These are phyloP conservation scores for Neofusicoccum sp. DNA, from an alignment of 2,329 filamentous ascomycete species.

Conservation along the genomic window DNA sequence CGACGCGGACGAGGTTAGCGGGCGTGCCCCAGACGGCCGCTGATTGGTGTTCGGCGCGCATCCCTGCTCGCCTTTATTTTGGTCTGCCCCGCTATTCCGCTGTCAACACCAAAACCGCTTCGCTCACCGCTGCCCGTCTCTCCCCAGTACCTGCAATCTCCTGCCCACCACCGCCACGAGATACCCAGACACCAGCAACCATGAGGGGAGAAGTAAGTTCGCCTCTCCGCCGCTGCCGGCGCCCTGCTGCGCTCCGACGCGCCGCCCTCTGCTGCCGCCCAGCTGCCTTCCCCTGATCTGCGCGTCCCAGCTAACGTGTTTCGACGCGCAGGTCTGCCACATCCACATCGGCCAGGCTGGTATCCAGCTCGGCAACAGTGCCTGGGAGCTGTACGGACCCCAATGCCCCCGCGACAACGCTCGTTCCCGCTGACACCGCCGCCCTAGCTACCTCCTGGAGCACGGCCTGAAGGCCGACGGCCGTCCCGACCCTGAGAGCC, in stretches of 20 bases:
- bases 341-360: slow-evolving; percentile 70
- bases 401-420: slow-evolving; percentile 20
- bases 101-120: slow-evolving; percentile 19
- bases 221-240: slow-evolving; percentile 4
- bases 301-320: slow-evolving; percentile 13
- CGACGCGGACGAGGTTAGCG: not conserved
- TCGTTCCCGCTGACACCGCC: slow-evolving; percentile 18
- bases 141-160: slow-evolving; percentile 12
- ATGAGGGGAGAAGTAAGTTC: slow-evolving; percentile 43
- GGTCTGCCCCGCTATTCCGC: slow-evolving; percentile 17
- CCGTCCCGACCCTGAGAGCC: slow-evolving; percentile 52
- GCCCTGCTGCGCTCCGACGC: slow-evolving; percentile 9
- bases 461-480: slow-evolving; percentile 67
- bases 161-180: slow-evolving; percentile 8
- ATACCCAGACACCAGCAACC: slow-evolving; percentile 24
- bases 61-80: slow-evolving; percentile 18
- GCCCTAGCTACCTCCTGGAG: slow-evolving; percentile 67
- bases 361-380: slow-evolving; percentile 71
- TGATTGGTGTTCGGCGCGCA: slow-evolving; percentile 9
- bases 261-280: not conserved
- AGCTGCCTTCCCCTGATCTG: slow-evolving; percentile 17
- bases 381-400: slow-evolving; percentile 69
- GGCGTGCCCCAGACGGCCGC: not conserved
- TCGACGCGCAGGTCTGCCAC: slow-evolving; percentile 56
- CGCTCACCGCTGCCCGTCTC: slow-evolving; percentile 11